Base-by-base conservation (phyloP, 805 yeast genomes). In the Wickerhamomyces rabaulensis region DNA sequence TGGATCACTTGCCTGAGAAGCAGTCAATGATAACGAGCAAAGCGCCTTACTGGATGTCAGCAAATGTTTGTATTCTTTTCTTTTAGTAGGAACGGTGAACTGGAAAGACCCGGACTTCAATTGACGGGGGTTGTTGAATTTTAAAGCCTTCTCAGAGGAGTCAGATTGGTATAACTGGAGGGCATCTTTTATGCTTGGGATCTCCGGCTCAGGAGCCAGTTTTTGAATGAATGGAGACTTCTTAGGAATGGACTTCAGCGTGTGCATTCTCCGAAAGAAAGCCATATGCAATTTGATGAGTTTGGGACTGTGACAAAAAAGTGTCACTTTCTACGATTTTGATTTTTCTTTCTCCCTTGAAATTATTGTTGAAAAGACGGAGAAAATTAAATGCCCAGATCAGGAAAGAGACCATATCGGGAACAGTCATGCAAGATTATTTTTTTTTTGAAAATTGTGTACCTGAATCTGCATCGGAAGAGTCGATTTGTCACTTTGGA, bases 91-190 rank as follows among this genome's bases (percentile, higher is more conserved):
- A 2, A 74, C 54, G 1, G 85, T 74, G 74, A 79, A 92, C 2
- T 94, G 79, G 61, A 74, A 92, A 22, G 82, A 80, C 3, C 96
- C 95, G 2, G 72, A 71, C 31, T 70, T 58, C 12, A 81, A 68
- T 5, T 63, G 62, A 39, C 91, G 68, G 8, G 86, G 81, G 9
- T 65, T 65, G 44, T 80, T 74, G 42, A 80, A 66, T 52, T 45
- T 68, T 60, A 39, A 62, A 47, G 19, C 15, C 23, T 51, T 49
- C 21, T 49, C 49, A 1, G 47, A 44, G 17, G 57, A 51, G 29
- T 47, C 51, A 3, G 58, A 51, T 26, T 63, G 61, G n/a, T 53
- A 45, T 4, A 65, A 36, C 31, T 57, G 47, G 6, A 61, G 49
- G 0, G 71, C 73, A 16, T 55, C 57, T 0, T 52, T 25, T 1